Evolutionary conservation across 1,284 basidiomycete genomes (phyloP).

Genomic region (Kwoniella shivajii): DNA sequence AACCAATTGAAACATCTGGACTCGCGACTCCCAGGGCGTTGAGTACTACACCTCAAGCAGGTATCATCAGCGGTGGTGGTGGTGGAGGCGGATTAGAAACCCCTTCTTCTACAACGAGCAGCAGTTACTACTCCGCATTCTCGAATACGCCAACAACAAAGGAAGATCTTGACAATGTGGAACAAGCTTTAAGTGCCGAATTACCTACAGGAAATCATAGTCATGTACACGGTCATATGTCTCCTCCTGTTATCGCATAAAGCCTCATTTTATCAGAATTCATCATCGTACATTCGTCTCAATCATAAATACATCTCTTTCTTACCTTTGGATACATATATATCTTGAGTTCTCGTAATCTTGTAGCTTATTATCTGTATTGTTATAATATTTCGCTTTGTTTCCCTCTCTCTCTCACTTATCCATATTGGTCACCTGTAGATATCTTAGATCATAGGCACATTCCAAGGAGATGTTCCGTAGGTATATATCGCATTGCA

Average conservation of each 20-base stretch:
- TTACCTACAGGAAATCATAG: neutral
- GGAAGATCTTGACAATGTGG: conserved; percentile 20
- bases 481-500: neutral
- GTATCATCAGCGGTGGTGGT: neutral
- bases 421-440: neutral
- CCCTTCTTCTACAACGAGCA: conserved; percentile 16
- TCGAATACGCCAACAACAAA: conserved; percentile 15
- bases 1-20: conserved; percentile 5
- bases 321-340: no score
- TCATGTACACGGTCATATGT: conserved; percentile 5
- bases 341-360: no score
- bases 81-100: conserved; percentile 8
- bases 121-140: conserved; percentile 19
- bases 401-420: neutral
- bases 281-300: neutral
- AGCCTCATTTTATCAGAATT: neutral
- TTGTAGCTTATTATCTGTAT: no score
- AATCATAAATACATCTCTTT: neutral
- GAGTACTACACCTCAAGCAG: neutral
- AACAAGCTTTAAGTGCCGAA: conserved; percentile 2
- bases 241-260: conserved; percentile 7
- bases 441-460: neutral
- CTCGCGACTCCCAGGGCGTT: conserved; percentile 10
- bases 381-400: neutral
- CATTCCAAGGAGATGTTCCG: neutral